These are phyloP conservation scores for Penicillium roqueforti DNA, from an alignment of 495 filamentous ascomycete species.

Conservation along the genomic window DNA sequence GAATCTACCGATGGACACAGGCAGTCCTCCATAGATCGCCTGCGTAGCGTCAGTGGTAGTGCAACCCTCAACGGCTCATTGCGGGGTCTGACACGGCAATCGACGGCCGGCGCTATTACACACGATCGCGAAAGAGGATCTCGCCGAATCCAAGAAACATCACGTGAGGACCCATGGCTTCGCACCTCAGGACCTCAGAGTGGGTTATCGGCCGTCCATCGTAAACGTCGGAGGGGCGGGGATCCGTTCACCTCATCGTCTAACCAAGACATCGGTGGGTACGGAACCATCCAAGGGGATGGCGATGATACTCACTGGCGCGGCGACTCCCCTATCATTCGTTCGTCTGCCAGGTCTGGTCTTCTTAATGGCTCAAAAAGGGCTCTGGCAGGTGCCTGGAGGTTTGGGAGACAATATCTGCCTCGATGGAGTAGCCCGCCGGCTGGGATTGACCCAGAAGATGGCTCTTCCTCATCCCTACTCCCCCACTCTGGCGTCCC, in stretches of 20 bases:
- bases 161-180: constrained; percentile 15
- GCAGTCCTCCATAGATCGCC: constrained; percentile 20
- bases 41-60: constrained; percentile 28
- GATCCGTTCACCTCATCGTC: constrained; percentile 1
- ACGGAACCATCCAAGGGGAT: constrained; percentile 30
- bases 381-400: constrained; percentile 25
- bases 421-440: constrained; percentile 24
- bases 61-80: constrained; percentile 16
- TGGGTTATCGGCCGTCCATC: constrained; percentile 20
- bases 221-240: constrained; percentile 14
- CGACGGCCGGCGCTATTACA: constrained; percentile 24
- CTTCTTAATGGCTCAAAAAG: constrained; percentile 37
- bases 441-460: constrained; percentile 4
- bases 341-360: constrained; percentile 1
- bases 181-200: constrained; percentile 28
- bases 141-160: constrained; percentile 17
- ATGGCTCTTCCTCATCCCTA: constrained; percentile 18
- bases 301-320: constrained; percentile 1
- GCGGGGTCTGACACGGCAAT: constrained; percentile 24
- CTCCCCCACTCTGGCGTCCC: constrained; percentile 10
- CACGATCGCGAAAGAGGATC: constrained; percentile 23
- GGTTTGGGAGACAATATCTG: constrained; percentile 26
- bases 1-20: constrained; percentile 18
- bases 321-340: not conserved
- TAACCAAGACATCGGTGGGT: constrained; percentile 13